A percentile compares a stretch with the other conserved stretches of the same genome.
Conservation (phyloP, 495 filamentous ascomycete species). For the Parachaetomium inaequale region DNA sequence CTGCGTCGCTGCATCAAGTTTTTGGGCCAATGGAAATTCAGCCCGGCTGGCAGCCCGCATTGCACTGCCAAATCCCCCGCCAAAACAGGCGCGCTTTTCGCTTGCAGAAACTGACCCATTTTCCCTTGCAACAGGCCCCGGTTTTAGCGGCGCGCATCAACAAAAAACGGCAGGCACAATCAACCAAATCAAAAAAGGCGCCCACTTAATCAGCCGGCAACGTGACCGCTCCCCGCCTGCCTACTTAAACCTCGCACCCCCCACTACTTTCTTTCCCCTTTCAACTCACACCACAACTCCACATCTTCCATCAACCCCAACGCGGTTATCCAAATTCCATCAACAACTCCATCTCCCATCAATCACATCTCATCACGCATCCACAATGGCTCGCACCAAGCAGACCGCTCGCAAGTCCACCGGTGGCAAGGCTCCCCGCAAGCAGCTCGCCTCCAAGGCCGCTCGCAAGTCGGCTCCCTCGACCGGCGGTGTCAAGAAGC, state of each 20-base stretch:
- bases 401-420: conserved; percentile 99
- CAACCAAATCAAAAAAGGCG: conserved; percentile 22
- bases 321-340: conserved; percentile 33
- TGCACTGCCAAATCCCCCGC: conserved; percentile 30
- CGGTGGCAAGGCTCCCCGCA: conserved; percentile 98
- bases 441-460: conserved; percentile 72
- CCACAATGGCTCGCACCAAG: conserved; percentile 98
- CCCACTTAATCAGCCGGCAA: conserved; percentile 46
- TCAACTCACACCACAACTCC: conserved; percentile 40
- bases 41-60: conserved; percentile 6
- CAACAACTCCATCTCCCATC: conserved; percentile 45
- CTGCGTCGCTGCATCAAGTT: conserved; percentile 21
- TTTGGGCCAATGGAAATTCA: conserved; percentile 37
- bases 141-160: conserved; percentile 30
- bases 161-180: conserved; percentile 33
- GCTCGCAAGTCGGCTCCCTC: conserved; percentile 55
- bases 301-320: conserved; percentile 38
- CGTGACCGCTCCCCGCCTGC: conserved; percentile 28
- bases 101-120: conserved; percentile 29
- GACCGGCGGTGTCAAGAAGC: conserved; percentile 95
- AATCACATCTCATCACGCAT: conserved; percentile 26
- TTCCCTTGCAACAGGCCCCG: conserved; percentile 35
- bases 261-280: conserved; percentile 49
- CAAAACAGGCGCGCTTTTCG: conserved; percentile 27
- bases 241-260: conserved; percentile 48